Evolutionary conservation across 1,139 yeast genomes (phyloP), one percentile per base, ranked within the genome.

Genomic region (Fermentozyma sake): DNA sequence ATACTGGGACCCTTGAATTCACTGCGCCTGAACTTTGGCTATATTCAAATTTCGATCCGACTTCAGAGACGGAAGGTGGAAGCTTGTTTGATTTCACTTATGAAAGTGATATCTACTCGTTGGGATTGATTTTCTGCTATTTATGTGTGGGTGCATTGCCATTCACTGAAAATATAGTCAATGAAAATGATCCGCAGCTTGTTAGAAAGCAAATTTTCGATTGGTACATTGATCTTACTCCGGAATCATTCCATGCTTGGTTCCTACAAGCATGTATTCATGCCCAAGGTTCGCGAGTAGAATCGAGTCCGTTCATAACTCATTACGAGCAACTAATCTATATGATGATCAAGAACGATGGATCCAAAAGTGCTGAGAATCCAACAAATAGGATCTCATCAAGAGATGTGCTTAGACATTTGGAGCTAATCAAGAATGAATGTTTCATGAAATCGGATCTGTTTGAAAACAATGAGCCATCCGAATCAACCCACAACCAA

Each of bases 1-100:
- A 78, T 26, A 86, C 96, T 0, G 96, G 96, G 0, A 86, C 96
- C 0, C 49, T 85, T 14, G 96, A 85, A 47, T 86, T 78, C 43
- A 79, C 89, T 16, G 95, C 95, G 0, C 96, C 95, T 0, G 95
- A 85, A 42, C 63, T 85, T 9, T 64, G 86, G 47, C 49, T 61
- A 3, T 55, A 42, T 26, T 44, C 59, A 12, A 44, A 33, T 28
- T 41, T 24, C 38, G 61, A 53, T 12, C 48, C 53, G 2, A 29
- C 41, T 7, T 26, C 35, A 20, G 42, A 41, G 4, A 24, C 27
- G 7, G 45, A 39, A 15, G 30, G 33, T n/a, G 44, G 43, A 23
- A 42, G 39, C 8, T 53, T 68, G 25, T 62, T 48, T 18, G 76
- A 79, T 28, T 84, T 80, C 44, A 71, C 79, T 6, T 76, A 70